Base-by-base conservation (phyloP, 257 asterid genomes). In the Lithospermum erythrorhizon region DNA sequence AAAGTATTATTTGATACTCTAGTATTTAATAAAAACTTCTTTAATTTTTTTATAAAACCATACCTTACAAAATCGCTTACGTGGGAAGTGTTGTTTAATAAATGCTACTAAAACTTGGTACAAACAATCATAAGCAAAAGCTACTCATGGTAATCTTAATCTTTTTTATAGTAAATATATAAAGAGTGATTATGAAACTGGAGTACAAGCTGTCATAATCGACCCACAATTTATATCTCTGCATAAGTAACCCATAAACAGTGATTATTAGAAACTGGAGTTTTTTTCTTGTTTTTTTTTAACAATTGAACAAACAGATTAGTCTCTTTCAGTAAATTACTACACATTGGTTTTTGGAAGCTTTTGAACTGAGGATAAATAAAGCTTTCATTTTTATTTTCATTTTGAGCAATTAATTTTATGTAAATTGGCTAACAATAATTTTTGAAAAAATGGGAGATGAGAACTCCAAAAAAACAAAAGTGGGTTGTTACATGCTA, bases 381-480 rank as follows among this genome's bases (percentile, higher is more conserved):
- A 67, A 71, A 81, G 77, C 32, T 65, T 69, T 62, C 61, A 70
- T 76, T 78, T 75, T 68, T 68, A 20, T 70, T 6, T 32, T 45
- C 14, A 6, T 19, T 68, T 60, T 37, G 53, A 57, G 35, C 62
- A 18, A 7, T 45, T 37, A 56, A 61, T 59, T 59, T n/a, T 69
- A 57, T 74, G 58, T 70, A 77, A 76, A 95, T 78, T 78, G 82
- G 71, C 1, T 41, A 24, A 6, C 60, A 56, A 56, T 0, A 10
- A 27, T 35, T 11, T 56, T 37, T 83, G 90, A 79, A 67, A 79
- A 82, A 80, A 93, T 93, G 98, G 84, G 81, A 81, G 93, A 91
- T 84, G 95, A 70, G 41, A 79, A 72, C 81, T 73, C 79, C 21
- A 86, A 82, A 86, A 93, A 83, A 80, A 79, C 82, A 84, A 93